Base-by-base conservation (phyloP, 805 yeast genomes). In the Ogataea zsoltii region DNA sequence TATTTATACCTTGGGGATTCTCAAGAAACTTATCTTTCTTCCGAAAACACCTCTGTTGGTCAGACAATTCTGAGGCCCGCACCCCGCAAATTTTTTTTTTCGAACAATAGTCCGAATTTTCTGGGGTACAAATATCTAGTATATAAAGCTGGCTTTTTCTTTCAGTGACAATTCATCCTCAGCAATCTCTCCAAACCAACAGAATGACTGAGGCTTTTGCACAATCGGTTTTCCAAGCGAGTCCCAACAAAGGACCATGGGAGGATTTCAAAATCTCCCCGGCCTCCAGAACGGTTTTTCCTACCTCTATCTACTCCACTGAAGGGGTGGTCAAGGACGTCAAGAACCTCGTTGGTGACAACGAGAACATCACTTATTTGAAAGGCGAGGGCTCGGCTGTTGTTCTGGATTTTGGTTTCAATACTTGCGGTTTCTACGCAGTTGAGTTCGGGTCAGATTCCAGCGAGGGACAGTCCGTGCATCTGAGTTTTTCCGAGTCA, bases 401-500 rank as follows among this genome's bases (percentile, higher is more conserved):
- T 7, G 40, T 28, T 7, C 40, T 37, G 7, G 40, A 37, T n/a
- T 37, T 37, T 17, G 40, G 40, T 11, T 37, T 37, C 31, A 37
- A 37, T 21, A 37, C 40, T 9, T 37, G 40, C 23, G 40, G 40
- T n/a, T 26, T 37, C 23, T 37, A 37, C 12, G 28, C 40, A 10
- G 11, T 37, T 12, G 40, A 37, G 32, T 37, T 37, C 16, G 40
- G 40, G n/a, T 13, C 40, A 10, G 40, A 37, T 14, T 37, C 40
- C 16, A 14, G 23, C 4, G 25, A 15, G 3, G 40, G 25, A 14
- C 40, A 37, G 14, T 37, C 40, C 4, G 40, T 37, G 6, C 40
- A 37, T 21, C 32, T 37, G n/a, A 37, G 40, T 17, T 37, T 37
- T 16, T 26, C 40, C 14, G 40, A 37, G 21, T 37, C 40, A n/a